Percentiles rank a stretch among this genome's conserved stretches.
Evolutionary conservation across 2,329 filamentous ascomycete species (phyloP).

Genomic region (Xylaria sp.): DNA sequence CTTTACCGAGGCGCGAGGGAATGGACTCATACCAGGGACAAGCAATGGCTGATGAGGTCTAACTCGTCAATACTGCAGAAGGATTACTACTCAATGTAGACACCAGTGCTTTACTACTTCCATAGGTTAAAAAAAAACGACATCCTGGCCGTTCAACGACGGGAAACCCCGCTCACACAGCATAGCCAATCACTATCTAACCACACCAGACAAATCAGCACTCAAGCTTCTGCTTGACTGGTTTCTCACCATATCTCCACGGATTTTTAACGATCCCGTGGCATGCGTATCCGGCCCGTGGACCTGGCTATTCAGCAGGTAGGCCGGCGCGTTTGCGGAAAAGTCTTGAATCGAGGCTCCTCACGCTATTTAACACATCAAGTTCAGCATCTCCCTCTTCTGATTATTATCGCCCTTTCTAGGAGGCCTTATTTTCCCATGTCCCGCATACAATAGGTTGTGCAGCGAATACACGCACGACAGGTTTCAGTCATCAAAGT

Average conservation of each 20-base stretch:
- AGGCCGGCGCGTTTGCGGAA: constrained; percentile 47
- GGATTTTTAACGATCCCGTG: constrained; percentile 46
- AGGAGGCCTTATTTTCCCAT: too few relatives aligned
- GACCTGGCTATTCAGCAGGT: constrained; percentile 39
- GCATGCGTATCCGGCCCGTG: constrained; percentile 43
- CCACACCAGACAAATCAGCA: constrained; percentile 26
- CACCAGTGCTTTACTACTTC: neutral
- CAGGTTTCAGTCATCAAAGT: constrained; percentile 51
- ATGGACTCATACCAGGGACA: neutral
- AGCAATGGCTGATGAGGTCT: neutral
- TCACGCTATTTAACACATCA: constrained; percentile 24
- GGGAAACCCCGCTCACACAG: too few relatives aligned
- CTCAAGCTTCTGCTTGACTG: constrained; percentile 44
- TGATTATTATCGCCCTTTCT: neutral
- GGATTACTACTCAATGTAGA: too few relatives aligned
- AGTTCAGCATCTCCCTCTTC: neutral
- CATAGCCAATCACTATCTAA: too few relatives aligned
- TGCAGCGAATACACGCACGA: too few relatives aligned
- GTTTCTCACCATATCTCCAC: constrained; percentile 53
- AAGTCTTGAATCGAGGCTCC: constrained; percentile 43
- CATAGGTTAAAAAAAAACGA: too few relatives aligned
- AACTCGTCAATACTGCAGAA: neutral
- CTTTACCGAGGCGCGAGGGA: neutral
- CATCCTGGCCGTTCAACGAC: too few relatives aligned
- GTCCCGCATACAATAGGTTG: too few relatives aligned